Base-by-base conservation (phyloP, 495 filamentous ascomycete species). In the Aspergillus mulundensis region DNA sequence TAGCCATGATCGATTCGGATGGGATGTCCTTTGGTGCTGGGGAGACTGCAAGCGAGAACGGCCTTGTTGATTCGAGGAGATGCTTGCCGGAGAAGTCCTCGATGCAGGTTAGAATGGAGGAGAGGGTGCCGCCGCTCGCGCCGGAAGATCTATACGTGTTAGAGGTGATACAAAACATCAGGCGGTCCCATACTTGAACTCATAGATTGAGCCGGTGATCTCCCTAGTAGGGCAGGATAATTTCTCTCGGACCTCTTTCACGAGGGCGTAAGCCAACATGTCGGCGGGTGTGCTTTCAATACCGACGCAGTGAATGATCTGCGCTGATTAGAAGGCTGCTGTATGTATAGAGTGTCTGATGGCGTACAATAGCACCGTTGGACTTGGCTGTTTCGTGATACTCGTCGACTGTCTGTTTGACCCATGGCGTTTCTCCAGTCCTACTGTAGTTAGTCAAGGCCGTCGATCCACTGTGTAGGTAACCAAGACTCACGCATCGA, bases 271-370 rank as follows among this genome's bases (percentile, higher is more conserved):
- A 30, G 89, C 77, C 34, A 91, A 67, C 19, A 97, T 75, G 70
- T 98, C 94, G 0, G 91, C 78, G 0, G 90, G 90, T 0, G 86
- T 90, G 36, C 88, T 92, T 65, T 98, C 94, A 45, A 97, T 72
- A 14, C 89, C 94, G 61, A 86, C 84, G 62, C 90, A 87, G 8
- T 90, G 89, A 50, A 98, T 91, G 54, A 97, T 87, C 81, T 84
- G 44, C 7, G 16, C n/a, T 19, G 21, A 48, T 77, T 59, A 76
- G 65, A 12, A 56, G 38, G 12, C 12, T 10, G 46, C 23, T 15
- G 39, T 45, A 28, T 20, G 12, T 40, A 43, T 39, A n/a, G 7
- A 8, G 28, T 14, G 44, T 7, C 5, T 30, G 7, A 12, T 40
- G 10, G 65, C 81, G 58, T 62, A 84, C 82, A 68, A 94, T 87